These are phyloP conservation scores for Phytophthora tubulina DNA, from an alignment of 352 stramenopile genomes.

Conservation along the genomic window DNA sequence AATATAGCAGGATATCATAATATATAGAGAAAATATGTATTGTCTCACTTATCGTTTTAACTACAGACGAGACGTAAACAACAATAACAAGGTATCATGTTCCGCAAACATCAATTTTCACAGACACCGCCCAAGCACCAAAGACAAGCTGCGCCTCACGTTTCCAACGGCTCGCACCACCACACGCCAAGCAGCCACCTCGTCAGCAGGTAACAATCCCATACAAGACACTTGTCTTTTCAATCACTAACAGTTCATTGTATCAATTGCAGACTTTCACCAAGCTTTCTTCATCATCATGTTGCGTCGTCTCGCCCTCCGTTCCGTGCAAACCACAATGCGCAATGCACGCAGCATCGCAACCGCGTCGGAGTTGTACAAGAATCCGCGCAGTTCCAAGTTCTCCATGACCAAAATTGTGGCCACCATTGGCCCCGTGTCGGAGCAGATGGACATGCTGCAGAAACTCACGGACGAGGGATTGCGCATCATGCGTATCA, in stretches of 20 bases:
- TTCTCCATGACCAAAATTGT: constrained; percentile 95
- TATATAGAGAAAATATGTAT: background rate
- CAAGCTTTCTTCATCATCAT: constrained; percentile 26
- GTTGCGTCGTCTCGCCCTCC: constrained; percentile 39
- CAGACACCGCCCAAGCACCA: constrained; percentile 32
- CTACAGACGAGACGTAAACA: constrained; percentile 8
- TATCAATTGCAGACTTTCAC: constrained; percentile 30
- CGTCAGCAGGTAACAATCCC: constrained; percentile 20
- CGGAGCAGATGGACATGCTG: constrained; percentile 75
- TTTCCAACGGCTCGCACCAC: constrained; percentile 29
- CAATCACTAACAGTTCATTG: background rate
- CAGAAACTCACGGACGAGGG: constrained; percentile 90
- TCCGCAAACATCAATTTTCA: background rate
- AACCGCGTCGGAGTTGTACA: constrained; percentile 59
- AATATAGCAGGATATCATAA: background rate
- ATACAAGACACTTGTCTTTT: background rate
- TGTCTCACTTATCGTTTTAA: too few species aligned
- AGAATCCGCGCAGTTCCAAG: constrained; percentile 82
- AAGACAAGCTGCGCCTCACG: constrained; percentile 35
- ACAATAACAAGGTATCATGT: background rate
- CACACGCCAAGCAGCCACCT: constrained; percentile 30
- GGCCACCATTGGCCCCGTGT: constrained; percentile 93
- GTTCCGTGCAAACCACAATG: constrained; percentile 28
- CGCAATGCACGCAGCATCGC: constrained; percentile 34
- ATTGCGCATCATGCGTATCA: constrained; percentile 94